A percentile compares a stretch with the other conserved stretches of the same genome.
These are phyloP conservation scores for Nemania sp. DNA, from an alignment of 2,329 filamentous ascomycete species.

Conservation along the genomic window DNA sequence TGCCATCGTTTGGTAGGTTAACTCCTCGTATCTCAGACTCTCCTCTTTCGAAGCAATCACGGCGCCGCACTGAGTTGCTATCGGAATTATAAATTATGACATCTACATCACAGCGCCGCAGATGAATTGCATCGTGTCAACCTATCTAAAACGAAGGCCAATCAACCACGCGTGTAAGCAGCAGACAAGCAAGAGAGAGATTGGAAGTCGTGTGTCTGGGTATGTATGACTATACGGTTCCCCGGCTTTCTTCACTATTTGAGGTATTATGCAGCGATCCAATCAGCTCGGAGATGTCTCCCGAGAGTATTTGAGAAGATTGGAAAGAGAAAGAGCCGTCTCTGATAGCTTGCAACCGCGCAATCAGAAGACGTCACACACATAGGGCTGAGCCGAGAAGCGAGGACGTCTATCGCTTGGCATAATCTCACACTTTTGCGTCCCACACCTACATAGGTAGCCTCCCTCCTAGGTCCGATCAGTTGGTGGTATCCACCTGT, in stretches of 20 bases:
- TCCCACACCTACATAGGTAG: no score
- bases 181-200: no score
- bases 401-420: constrained; percentile 2
- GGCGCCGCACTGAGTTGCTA: no score
- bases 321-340: neutral
- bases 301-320: neutral
- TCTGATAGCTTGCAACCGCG: neutral
- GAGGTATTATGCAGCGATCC: neutral
- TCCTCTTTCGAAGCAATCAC: no score
- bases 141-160: neutral
- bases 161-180: neutral
- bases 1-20: no score
- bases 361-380: neutral
- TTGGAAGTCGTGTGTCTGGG: neutral
- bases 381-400: constrained; percentile 12
- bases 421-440: neutral
- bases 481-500: constrained; percentile 10
- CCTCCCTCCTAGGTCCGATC: no score
- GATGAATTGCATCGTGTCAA: no score
- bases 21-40: no score
- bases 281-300: neutral
- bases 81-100: no score
- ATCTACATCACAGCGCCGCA: no score
- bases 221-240: neutral
- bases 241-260: neutral